Evolutionary conservation across 164 flowering plant species (phyloP), one percentile per base, ranked within the genome.

Genomic region (Magnolia kwangsiensis): DNA sequence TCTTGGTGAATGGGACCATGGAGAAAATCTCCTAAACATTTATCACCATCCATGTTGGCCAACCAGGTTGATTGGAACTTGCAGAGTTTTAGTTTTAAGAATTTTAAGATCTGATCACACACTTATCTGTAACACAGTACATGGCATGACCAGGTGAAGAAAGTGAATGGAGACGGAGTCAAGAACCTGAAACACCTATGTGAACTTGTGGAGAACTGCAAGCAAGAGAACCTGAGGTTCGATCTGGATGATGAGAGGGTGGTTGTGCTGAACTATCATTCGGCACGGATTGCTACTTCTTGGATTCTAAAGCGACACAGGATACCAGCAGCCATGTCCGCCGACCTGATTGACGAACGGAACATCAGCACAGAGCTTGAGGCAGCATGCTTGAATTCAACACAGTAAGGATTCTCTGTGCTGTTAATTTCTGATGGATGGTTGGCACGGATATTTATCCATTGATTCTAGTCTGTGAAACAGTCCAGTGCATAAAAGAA

Each of bases 181-280:
- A 85, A 91, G 37, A 95, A 95, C 74, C 82, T 93, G 84, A 91
- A 86, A 81, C 98, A 93, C 79, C 69, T 93, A 21, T 85, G 93
- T 69, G 81, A 81, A 55, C 90, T 95, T 51, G 94, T 95, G 63
- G 93, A 90, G 67, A 86, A 84, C 21, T 87, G 92, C 64, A 76
- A 71, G 3, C 81, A 85, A 67, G 89, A 88, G 77, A 86, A 75
- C 77, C 74, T 95, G 79, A 85, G 98, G 82, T 82, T 95, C 81
- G 98, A 95, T 86, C 83, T 95, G 84, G 98, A 95, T 27, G 97
- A 95, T 69, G 97, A 91, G 23, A 89, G 96, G 74, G 98, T 93
- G 7, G 75, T 92, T 76, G 92, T 82, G 11, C 85, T 95, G 85
- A 85, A 92, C 78, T 89, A 88, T 78, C 24, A 77, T 3, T 74